These are phyloP conservation scores for Beauveria scarabaeidicola DNA, from an alignment of 2,329 filamentous ascomycete genomes.

Conservation along the genomic window DNA sequence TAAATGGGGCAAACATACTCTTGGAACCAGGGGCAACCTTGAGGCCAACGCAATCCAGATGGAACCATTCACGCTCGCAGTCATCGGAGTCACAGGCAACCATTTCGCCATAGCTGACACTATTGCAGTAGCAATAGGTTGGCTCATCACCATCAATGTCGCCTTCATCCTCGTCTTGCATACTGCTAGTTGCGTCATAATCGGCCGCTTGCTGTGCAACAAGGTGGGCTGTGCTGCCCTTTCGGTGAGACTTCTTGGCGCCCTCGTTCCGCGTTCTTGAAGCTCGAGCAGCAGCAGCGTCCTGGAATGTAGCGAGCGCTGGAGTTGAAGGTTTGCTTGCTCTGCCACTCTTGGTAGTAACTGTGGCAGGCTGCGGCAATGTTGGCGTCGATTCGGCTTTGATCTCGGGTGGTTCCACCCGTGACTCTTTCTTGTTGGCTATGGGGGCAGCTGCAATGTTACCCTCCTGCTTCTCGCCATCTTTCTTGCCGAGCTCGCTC, in stretches of 20 bases:
- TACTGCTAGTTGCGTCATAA: slow-evolving; percentile 35
- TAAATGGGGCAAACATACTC: slow-evolving; percentile 42
- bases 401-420: slow-evolving; percentile 27
- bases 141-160: slow-evolving; percentile 64
- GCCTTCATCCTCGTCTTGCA: slow-evolving; percentile 36
- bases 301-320: slow-evolving; percentile 50
- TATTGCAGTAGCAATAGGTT: slow-evolving; percentile 71
- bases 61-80: slow-evolving; percentile 74
- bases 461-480: slow-evolving; percentile 22
- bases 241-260: slow-evolving; percentile 52
- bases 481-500: slow-evolving; percentile 26
- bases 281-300: slow-evolving; percentile 45
- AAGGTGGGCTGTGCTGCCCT: slow-evolving; percentile 26
- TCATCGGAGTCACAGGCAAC: slow-evolving; percentile 68
- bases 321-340: slow-evolving; percentile 61
- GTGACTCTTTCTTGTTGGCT: slow-evolving; percentile 35
- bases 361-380: slow-evolving; percentile 30
- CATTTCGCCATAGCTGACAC: slow-evolving; percentile 77
- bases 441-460: slow-evolving; percentile 17
- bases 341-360: slow-evolving; percentile 57
- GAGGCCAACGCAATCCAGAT: slow-evolving; percentile 71
- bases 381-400: slow-evolving; percentile 39
- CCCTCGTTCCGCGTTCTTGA: slow-evolving; percentile 37
- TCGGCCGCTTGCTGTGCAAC: slow-evolving; percentile 25
- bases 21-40: slow-evolving; percentile 70